phyloP scores from a whole-genome alignment of 768 basidiomycete genomes.

The Udeniomyces megalosporus region DNA sequence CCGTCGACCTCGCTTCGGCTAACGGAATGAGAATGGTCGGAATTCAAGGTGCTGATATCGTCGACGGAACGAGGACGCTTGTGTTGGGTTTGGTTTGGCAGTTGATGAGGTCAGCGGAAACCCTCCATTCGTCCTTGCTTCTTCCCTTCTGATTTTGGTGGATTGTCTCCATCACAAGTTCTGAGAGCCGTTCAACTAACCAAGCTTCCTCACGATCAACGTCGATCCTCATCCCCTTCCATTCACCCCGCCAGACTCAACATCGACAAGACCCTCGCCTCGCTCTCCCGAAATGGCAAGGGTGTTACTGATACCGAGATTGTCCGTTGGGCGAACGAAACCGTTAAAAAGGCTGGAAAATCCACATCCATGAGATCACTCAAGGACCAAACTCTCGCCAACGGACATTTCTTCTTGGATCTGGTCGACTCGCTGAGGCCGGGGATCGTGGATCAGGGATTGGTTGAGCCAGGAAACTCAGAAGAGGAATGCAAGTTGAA shows the following conservation, averaged over 20 bases:
- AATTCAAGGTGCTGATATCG: slow-evolving; percentile 94
- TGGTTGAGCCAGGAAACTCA: slow-evolving; percentile 43
- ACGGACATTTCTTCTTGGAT: slow-evolving; percentile 83
- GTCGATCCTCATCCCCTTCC: neutral
- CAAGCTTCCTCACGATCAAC: neutral
- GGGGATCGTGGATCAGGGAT: slow-evolving; percentile 79
- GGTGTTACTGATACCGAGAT: slow-evolving; percentile 86
- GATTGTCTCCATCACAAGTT: neutral
- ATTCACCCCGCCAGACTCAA: slow-evolving; percentile 45
- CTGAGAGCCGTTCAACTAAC: neutral
- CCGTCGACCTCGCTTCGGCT: slow-evolving; percentile 76
- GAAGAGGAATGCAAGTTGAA: slow-evolving; percentile 88
- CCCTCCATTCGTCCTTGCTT: neutral
- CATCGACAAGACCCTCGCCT: slow-evolving; percentile 75
- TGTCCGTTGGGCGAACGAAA: slow-evolving; percentile 87
- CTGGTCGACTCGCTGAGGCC: slow-evolving; percentile 78
- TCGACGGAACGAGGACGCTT: slow-evolving; percentile 79
- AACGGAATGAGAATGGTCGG: slow-evolving; percentile 91
- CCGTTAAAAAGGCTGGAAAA: slow-evolving; percentile 45
- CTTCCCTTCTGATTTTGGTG: neutral
- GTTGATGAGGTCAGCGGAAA: slow-evolving; percentile 60
- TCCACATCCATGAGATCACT: slow-evolving; percentile 62
- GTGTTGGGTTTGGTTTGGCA: slow-evolving; percentile 97
- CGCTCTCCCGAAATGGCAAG: slow-evolving; percentile 49
- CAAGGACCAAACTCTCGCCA: slow-evolving; percentile 79